These are phyloP conservation scores for Daldinia loculata DNA, from an alignment of 495 filamentous ascomycete species.

Conservation along the genomic window DNA sequence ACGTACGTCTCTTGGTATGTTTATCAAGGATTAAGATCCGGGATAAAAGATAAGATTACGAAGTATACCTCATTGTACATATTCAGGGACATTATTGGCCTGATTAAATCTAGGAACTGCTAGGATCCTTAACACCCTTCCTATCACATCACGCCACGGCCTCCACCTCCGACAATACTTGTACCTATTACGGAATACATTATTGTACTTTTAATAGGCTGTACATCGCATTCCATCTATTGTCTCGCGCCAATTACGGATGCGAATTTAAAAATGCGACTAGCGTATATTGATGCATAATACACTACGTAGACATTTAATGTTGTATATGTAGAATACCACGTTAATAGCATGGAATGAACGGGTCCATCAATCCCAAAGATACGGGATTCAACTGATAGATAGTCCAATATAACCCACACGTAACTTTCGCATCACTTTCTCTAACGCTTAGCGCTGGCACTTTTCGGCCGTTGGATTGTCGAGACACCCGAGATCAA, in stretches of 20 bases:
- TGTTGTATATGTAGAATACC: conserved; percentile 2
- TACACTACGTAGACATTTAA: background rate
- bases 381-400: conserved; percentile 27
- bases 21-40: background rate
- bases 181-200: background rate
- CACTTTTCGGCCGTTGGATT: conserved; percentile 9
- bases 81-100: background rate
- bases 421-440: conserved; percentile 30
- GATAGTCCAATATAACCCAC: conserved; percentile 7
- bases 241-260: background rate
- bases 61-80: conserved; percentile 1
- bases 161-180: background rate
- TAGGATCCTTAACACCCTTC: background rate
- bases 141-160: background rate
- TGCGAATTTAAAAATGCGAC: background rate
- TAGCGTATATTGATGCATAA: background rate
- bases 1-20: background rate
- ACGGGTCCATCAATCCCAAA: conserved; percentile 20
- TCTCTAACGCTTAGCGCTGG: conserved; percentile 19
- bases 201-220: background rate
- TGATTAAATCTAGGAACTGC: background rate
- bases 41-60: conserved; percentile 22
- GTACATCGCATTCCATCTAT: background rate
- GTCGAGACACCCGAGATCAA: conserved; percentile 1
- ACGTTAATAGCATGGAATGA: conserved; percentile 15